Conservation (phyloP, 2,329 filamentous ascomycete genomes). For the Parastagonospora avenae region DNA sequence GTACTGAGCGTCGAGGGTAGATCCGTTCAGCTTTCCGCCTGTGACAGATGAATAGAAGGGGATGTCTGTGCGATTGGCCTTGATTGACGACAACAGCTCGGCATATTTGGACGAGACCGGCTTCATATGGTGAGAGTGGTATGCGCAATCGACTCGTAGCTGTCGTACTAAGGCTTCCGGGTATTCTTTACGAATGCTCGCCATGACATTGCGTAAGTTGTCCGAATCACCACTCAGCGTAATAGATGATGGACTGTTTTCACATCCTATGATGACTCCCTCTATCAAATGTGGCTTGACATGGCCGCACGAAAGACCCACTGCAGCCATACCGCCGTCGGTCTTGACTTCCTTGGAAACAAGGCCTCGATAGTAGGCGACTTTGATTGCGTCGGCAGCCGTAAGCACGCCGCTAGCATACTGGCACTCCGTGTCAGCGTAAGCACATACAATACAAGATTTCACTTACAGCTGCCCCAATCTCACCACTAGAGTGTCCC, state of each 20-base stretch:
- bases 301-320: constrained; percentile 8
- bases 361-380: constrained; percentile 22
- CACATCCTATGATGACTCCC: constrained; percentile 9
- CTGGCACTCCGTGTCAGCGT: too few species aligned
- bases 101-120: constrained; percentile 6
- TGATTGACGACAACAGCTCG: background rate
- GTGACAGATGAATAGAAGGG: constrained; percentile 17
- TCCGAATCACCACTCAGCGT: constrained; percentile 28
- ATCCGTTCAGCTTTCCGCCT: constrained; percentile 1
- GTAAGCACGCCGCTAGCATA: constrained; percentile 39
- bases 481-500: constrained; percentile 51
- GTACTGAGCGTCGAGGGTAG: constrained; percentile 11
- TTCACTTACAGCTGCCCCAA: constrained; percentile 49
- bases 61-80: background rate
- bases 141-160: constrained; percentile 30
- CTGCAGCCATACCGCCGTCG: constrained; percentile 19
- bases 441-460: too few species aligned
- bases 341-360: background rate
- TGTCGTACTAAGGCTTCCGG: constrained; percentile 22
- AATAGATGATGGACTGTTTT: constrained; percentile 23
- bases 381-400: constrained; percentile 17
- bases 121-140: constrained; percentile 40
- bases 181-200: constrained; percentile 19
- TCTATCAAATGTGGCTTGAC: background rate
- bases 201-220: constrained; percentile 7